Base-by-base conservation (phyloP, 768 basidiomycete species). In the Lentinula guzmanii region DNA sequence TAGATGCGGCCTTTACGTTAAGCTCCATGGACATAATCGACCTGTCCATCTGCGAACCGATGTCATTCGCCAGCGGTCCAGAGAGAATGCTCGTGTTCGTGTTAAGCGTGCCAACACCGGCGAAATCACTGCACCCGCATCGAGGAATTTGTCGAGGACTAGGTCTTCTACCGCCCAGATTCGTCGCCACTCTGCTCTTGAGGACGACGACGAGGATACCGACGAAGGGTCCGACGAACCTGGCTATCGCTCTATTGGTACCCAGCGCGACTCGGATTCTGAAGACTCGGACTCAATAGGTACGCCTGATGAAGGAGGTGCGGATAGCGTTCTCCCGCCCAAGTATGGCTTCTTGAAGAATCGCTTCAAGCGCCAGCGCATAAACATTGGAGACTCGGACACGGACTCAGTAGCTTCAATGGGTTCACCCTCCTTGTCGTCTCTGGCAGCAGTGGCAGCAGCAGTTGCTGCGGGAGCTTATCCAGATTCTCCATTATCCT, bases 1-100 rank as follows among this genome's bases (percentile, higher is more conserved):
- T 50, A 59, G 58, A 34, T 59, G 58, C 46, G 58, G 58, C n/a
- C 58, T 59, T 59, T 59, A 59, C 58, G 58, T 59, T 9, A 59
- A 59, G 24, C 48, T 59, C 33, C 58, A 59, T 51, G 58, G 58
- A 59, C 58, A 59, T 51, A 59, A 59, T 50, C 58, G 58, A 46
- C 58, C 58, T 18, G 58, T 59, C 13, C 58, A 59, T 35, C 24
- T 59, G 34, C 43, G 58, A 31, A 59, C 58, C 33, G 58, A 59
- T 51, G 58, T 59, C 46, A 59, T 59, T 35, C 58, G 58, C 21
- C 58, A 59, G 48, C 58, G 58, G 31, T 59, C 58, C 8, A 46
- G 58, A 35, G 58, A 59, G 24, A 59, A 59, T 24, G 58, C 58
- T 50, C 58, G 58, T 45, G 58, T 59, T 28, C 58, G 58, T 21